Evolutionary conservation across 371 early-diverging fungal species (phyloP), one percentile per base, ranked within the genome.

Genomic region (Lichtheimia hyalospora): DNA sequence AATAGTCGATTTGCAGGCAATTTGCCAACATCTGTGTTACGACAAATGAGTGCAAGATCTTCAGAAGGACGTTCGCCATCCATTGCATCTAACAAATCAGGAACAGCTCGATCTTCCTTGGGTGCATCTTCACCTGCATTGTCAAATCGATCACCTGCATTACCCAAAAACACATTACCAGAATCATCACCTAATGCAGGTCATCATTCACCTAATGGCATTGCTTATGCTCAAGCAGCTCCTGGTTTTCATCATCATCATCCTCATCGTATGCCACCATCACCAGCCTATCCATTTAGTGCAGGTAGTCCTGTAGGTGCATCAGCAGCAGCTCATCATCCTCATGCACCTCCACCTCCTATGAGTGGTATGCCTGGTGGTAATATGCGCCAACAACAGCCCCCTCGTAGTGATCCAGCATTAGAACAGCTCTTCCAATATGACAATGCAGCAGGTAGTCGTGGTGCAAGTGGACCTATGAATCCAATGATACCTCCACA

Each of bases 1-100:
- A 75, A 71, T 54, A 74, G 67, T 46, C 66, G 74, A 24, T 81
- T 87, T 70, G 84, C 81, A 40, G 83, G 82, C 13, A 85, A 84
- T 46, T 66, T 87, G n/a, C 87, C 87, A 10, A 87, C 87, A 5
- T 84, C 85, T 24, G 87, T 87, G 13, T 72, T 84, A 44, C 84
- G 87, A 44, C 87, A 87, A 59, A 67, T 87, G 79, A 85, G 85
- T 52, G 80, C 84, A 10, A 73, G 80, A 53, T 75, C 83, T 13
- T 65, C 69, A 0, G 71, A 68, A 59, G 75, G 76, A 27, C 69
- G 58, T 51, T 74, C 78, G 2, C 75, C 75, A 13, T 71, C 71
- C 21, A 49, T 71, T 15, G 57, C 65, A 39, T 60, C 72, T 15
- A 61, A 20, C 14, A 74, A 68, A 49, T 65, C 65, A n/a, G 63